Evolutionary conservation across 768 basidiomycete species (phyloP).

Genomic region (Boletus rex-veris): DNA sequence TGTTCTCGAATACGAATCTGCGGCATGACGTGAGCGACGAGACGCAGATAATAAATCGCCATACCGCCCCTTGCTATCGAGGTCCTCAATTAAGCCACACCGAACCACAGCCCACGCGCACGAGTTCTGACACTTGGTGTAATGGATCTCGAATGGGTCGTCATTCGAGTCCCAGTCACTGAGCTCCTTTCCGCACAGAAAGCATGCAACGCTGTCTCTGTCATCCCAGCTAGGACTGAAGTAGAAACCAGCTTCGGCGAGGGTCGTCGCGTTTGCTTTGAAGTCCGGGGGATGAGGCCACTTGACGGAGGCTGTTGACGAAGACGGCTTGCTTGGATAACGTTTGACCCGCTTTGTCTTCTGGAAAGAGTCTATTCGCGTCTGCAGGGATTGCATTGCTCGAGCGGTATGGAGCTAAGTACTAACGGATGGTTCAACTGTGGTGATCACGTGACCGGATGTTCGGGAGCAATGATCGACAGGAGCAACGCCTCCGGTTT

Average conservation of each 20-base stretch:
- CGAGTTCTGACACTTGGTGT: constrained; percentile 54
- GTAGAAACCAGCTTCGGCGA: constrained; percentile 91
- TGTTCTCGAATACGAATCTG: constrained; percentile 60
- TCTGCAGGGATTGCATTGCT: constrained; percentile 48
- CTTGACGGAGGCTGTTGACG: constrained; percentile 46
- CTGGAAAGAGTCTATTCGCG: constrained; percentile 65
- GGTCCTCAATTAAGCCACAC: constrained; percentile 62
- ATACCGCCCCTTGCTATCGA: constrained; percentile 56
- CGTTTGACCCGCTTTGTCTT: constrained; percentile 60
- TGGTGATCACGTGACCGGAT: background rate
- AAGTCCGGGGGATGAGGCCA: constrained; percentile 76
- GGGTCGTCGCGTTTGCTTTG: constrained; percentile 64
- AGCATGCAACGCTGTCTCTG: constrained; percentile 78
- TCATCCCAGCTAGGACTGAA: constrained; percentile 66
- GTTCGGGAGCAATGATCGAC: background rate
- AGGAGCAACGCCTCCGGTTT: background rate
- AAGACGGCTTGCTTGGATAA: constrained; percentile 43
- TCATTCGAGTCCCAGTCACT: constrained; percentile 83
- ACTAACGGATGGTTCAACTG: no score
- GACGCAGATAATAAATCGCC: constrained; percentile 14
- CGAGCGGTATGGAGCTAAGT: no score
- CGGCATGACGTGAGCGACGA: background rate
- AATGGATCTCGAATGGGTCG: constrained; percentile 85
- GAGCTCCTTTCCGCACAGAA: constrained; percentile 76
- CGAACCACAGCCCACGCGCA: constrained; percentile 83